Percentiles rank a stretch among this genome's conserved stretches.
Evolutionary conservation across 148 eudicot genomes (phyloP).

Genomic region (Tetragonia tetragonoides): DNA sequence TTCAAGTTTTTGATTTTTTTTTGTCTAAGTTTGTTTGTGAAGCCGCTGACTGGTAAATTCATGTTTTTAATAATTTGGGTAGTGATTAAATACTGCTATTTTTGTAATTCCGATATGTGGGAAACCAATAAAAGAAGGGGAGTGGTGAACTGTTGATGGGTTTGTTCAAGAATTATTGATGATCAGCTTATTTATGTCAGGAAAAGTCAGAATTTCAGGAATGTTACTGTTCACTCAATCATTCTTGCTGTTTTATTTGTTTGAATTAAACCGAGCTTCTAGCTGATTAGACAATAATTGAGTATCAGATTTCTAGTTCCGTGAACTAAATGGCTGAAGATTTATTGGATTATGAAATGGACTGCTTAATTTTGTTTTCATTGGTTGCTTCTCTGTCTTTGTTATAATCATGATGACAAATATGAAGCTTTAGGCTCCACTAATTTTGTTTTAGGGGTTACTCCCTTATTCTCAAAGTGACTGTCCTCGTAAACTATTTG

Average conservation of each 20-base stretch:
- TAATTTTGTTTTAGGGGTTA: background rate
- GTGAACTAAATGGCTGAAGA: background rate
- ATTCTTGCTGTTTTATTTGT: no score
- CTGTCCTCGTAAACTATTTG: no score
- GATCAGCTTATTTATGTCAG: background rate
- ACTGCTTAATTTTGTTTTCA: background rate
- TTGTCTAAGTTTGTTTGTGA: no score
- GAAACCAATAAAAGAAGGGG: no score
- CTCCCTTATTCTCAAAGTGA: no score
- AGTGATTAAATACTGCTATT: background rate
- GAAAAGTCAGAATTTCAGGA: background rate
- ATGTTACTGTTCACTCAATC: background rate
- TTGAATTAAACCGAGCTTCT: background rate
- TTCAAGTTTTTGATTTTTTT: background rate
- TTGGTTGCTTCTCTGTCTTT: background rate
- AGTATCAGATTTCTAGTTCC: background rate
- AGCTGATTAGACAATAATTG: conserved; percentile 1
- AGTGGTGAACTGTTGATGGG: no score
- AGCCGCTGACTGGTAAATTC: background rate
- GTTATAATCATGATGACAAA: background rate
- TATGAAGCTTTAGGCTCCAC: background rate
- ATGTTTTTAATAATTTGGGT: background rate
- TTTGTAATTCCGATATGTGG: background rate
- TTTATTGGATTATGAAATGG: background rate
- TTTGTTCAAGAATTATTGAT: background rate